Conservation (phyloP, 73 alveolate species). For the Paramecium pentaurelia region DNA sequence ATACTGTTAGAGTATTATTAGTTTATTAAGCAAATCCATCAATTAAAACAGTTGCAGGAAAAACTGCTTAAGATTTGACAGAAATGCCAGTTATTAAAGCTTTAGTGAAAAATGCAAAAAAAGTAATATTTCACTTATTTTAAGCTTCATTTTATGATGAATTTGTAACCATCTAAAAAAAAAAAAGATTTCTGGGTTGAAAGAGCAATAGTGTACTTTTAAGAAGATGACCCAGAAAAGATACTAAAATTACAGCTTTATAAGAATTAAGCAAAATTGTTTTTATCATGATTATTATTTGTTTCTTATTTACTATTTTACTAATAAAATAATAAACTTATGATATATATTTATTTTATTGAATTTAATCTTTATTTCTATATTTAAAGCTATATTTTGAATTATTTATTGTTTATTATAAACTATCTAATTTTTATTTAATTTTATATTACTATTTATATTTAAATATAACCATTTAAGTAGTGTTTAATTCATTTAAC, state of each 20-base stretch:
- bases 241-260: neutral
- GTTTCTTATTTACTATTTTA: neutral
- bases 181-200: constrained; percentile 30
- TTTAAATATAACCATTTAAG: no score
- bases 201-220: constrained; percentile 14
- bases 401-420: no score
- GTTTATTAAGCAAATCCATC: constrained; percentile 40
- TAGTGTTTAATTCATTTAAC: no score
- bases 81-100: constrained; percentile 12
- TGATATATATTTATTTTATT: no score
- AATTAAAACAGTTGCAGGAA: constrained; percentile 25
- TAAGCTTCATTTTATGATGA: constrained; percentile 39
- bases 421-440: no score
- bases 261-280: constrained; percentile 24
- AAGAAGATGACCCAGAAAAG: constrained; percentile 44
- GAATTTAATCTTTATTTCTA: no score
- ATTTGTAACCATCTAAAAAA: neutral
- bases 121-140: neutral
- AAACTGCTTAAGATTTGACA: constrained; percentile 13
- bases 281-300: constrained; percentile 6
- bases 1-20: constrained; percentile 16
- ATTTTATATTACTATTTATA: no score
- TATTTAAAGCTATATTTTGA: no score
- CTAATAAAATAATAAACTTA: neutral
- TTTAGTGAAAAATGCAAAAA: neutral